Evolutionary conservation across 352 stramenopile species (phyloP).

Genomic region (Plasmopara halstedii): DNA sequence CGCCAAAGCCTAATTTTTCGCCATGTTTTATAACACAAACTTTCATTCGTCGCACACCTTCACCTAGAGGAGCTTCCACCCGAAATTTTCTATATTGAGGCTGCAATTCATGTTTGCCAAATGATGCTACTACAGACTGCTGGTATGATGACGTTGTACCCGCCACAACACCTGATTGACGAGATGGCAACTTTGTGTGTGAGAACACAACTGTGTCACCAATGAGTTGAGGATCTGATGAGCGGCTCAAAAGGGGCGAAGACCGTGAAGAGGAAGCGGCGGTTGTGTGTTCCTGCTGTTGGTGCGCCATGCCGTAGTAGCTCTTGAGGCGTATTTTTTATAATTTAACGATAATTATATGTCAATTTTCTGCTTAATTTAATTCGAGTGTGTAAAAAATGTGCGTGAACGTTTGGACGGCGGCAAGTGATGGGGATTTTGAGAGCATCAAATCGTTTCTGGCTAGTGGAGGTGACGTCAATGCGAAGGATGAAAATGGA

Average conservation of each 20-base stretch:
- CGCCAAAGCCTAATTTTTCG: constrained; percentile 56
- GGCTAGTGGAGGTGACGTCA: constrained; percentile 31
- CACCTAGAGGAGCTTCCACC: constrained; percentile 1
- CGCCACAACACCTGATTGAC: constrained; percentile 21
- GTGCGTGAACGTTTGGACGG: constrained; percentile 46
- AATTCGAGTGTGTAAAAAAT: neutral
- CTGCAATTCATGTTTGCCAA: neutral
- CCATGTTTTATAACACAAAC: constrained; percentile 44
- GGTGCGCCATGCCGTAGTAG: constrained; percentile 2
- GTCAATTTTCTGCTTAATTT: too few species aligned
- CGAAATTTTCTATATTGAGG: constrained; percentile 14
- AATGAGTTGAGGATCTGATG: constrained; percentile 12
- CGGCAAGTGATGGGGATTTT: constrained; percentile 51
- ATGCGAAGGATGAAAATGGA: constrained; percentile 56
- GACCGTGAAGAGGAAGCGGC: neutral
- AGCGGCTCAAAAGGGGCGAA: neutral
- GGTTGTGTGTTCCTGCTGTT: neutral
- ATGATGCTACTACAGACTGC: neutral
- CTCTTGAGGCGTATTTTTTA: too few species aligned
- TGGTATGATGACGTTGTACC: constrained; percentile 4
- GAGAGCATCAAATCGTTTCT: constrained; percentile 45
- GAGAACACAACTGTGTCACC: constrained; percentile 63
- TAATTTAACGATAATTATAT: neutral
- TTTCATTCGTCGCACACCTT: constrained; percentile 20
- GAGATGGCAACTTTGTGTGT: constrained; percentile 41